These are phyloP conservation scores for Ogataea sp. DNA, from an alignment of 805 yeast species.

Conservation along the genomic window DNA sequence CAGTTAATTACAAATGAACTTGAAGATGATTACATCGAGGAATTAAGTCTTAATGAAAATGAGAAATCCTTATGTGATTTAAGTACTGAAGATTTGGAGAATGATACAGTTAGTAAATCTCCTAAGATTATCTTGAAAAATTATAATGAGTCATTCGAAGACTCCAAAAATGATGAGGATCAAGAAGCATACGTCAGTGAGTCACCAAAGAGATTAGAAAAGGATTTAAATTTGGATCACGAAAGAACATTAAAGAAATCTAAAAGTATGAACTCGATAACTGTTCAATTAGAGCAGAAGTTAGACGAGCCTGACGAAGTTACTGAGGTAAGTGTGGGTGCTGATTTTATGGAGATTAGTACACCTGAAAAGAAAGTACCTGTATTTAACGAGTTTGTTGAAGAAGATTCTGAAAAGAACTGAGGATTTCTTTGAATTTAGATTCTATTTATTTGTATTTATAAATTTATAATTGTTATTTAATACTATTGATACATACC, in stretches of 20 bases:
- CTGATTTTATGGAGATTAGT: no score
- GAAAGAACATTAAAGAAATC: constrained; percentile 11
- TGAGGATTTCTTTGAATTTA: no score
- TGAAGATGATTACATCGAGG: background rate
- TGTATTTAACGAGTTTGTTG: no score
- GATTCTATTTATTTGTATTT: no score
- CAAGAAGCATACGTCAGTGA: background rate
- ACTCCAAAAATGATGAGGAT: no score
- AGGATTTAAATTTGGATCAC: constrained; percentile 3
- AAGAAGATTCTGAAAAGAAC: no score
- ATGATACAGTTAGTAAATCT: background rate
- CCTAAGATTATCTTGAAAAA: background rate
- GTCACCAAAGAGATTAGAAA: constrained; percentile 12
- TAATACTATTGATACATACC: no score
- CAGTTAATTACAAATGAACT: background rate
- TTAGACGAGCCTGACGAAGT: background rate
- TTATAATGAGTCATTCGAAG: background rate
- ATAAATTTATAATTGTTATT: no score
- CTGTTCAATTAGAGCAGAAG: background rate
- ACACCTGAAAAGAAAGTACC: no score
- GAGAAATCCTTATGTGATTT: background rate
- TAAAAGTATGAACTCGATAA: constrained; percentile 5
- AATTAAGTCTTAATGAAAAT: background rate
- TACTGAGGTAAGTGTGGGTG: no score
- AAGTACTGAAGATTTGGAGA: background rate